phyloP scores from a whole-genome alignment of 495 filamentous ascomycete species.

The Penicillium arizonense region DNA sequence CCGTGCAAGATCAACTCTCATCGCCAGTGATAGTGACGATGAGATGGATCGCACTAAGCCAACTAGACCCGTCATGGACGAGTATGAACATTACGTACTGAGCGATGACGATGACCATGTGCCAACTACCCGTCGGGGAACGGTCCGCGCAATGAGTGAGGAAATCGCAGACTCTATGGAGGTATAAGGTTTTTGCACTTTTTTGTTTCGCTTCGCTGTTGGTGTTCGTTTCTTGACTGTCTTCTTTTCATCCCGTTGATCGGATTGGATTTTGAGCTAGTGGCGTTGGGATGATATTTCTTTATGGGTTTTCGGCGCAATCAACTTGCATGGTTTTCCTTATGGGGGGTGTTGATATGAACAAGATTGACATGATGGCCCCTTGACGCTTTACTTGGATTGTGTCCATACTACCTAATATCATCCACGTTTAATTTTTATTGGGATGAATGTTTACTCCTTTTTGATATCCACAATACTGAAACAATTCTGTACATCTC shows the following conservation, averaged over 20 bases:
- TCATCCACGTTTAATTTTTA: background rate
- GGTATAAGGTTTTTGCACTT: conserved; percentile 31
- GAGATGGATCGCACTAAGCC: conserved; percentile 32
- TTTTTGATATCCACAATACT: too few relatives aligned
- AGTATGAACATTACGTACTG: conserved; percentile 43
- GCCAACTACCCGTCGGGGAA: conserved; percentile 41
- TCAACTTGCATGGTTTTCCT: conserved; percentile 27
- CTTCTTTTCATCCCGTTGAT: conserved; percentile 16
- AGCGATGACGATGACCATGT: conserved; percentile 45
- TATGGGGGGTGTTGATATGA: conserved; percentile 14
- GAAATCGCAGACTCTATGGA: conserved; percentile 74
- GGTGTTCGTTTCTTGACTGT: conserved; percentile 10
- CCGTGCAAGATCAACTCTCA: conserved; percentile 36
- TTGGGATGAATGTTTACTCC: too few relatives aligned
- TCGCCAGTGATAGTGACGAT: conserved; percentile 47
- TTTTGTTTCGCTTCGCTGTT: background rate
- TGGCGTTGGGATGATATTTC: conserved; percentile 20
- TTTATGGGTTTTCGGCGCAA: conserved; percentile 21
- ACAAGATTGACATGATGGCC: conserved; percentile 17
- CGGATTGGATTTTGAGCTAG: conserved; percentile 22
- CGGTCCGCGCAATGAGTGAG: conserved; percentile 67
- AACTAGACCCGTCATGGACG: conserved; percentile 25
- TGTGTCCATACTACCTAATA: conserved; percentile 6
- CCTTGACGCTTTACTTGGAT: conserved; percentile 4
- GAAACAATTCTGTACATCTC: too few relatives aligned